Evolutionary conservation across 2,329 filamentous ascomycete genomes (phyloP).

Genomic region (Penicillium sumatraense): DNA sequence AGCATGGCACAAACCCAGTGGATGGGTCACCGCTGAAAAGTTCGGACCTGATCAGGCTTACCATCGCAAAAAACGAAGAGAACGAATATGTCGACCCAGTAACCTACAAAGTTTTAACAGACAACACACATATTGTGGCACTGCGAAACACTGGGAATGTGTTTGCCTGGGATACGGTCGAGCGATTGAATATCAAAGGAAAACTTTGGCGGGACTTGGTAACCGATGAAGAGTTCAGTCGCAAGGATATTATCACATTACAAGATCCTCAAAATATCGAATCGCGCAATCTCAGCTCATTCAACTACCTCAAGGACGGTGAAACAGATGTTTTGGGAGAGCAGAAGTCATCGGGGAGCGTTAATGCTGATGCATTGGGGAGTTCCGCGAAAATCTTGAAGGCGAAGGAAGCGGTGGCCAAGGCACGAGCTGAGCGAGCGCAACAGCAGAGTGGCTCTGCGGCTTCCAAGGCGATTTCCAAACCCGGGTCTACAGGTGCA

Average conservation of each 20-base stretch:
- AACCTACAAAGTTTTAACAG: conserved; percentile 95
- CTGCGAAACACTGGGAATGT: conserved; percentile 88
- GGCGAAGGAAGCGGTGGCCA: conserved; percentile 92
- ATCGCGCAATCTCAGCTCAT: conserved; percentile 79
- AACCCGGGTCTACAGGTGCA: conserved; percentile 20
- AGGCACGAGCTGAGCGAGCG: conserved; percentile 75
- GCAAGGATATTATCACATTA: conserved; percentile 92
- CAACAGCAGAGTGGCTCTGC: conserved; percentile 63
- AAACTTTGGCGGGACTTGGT: conserved; percentile 95
- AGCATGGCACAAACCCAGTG: conserved; percentile 90
- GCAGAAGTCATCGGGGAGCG: conserved; percentile 64
- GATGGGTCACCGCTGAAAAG: conserved; percentile 77
- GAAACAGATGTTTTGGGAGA: conserved; percentile 70
- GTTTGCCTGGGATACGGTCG: conserved; percentile 93
- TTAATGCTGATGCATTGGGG: conserved; percentile 81
- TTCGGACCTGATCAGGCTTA: conserved; percentile 84
- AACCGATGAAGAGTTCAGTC: conserved; percentile 81
- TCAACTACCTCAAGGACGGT: conserved; percentile 88
- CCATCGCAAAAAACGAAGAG: conserved; percentile 89
- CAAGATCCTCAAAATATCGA: conserved; percentile 94
- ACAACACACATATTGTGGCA: conserved; percentile 96
- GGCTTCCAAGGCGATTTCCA: conserved; percentile 34
- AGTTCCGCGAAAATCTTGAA: conserved; percentile 81
- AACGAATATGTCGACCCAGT: conserved; percentile 94
- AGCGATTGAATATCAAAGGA: conserved; percentile 92